Percentiles rank a stretch among this genome's conserved stretches.
phyloP scores from a whole-genome alignment of 2,329 filamentous ascomycete species.

The Paramyrothecium roridum region DNA sequence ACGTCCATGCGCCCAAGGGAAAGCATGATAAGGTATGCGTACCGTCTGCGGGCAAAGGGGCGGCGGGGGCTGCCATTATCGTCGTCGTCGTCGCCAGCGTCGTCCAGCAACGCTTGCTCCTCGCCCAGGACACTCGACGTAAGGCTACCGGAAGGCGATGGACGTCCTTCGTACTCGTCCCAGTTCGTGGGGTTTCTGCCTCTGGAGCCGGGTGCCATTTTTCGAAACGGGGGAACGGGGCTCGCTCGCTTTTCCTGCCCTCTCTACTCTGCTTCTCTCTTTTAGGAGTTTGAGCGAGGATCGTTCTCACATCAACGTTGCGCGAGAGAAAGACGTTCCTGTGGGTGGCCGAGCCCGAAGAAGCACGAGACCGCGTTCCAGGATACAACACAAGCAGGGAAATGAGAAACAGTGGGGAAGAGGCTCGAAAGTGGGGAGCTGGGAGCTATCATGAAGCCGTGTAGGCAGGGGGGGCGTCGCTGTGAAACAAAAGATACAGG shows the following conservation, averaged over 20 bases:
- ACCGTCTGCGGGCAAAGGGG: constrained; percentile 24
- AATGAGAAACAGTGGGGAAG: not conserved
- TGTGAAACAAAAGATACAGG: not conserved
- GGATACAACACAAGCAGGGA: not conserved
- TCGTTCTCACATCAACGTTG: not conserved
- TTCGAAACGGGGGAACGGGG: too few species aligned
- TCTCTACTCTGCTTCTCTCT: too few species aligned
- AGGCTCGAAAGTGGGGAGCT: not conserved
- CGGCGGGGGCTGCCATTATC: constrained; percentile 19
- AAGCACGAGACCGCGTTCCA: not conserved
- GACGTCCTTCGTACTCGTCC: constrained; percentile 43
- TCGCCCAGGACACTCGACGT: constrained; percentile 40
- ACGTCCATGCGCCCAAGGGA: not conserved
- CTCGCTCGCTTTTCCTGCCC: too few species aligned
- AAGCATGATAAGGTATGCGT: not conserved
- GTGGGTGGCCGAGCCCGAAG: not conserved
- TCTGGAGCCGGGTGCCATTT: not conserved
- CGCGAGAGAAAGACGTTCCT: not conserved
- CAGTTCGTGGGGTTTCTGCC: constrained; percentile 37
- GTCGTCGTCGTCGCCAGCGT: constrained; percentile 29
- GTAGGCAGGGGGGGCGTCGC: too few species aligned
- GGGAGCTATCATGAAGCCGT: not conserved
- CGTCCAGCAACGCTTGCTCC: constrained; percentile 42
- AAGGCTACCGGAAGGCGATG: constrained; percentile 39
- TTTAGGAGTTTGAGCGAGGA: not conserved